These are phyloP conservation scores for Eutrema salsugineum DNA, from an alignment of 441 rosid genomes.

Conservation along the genomic window DNA sequence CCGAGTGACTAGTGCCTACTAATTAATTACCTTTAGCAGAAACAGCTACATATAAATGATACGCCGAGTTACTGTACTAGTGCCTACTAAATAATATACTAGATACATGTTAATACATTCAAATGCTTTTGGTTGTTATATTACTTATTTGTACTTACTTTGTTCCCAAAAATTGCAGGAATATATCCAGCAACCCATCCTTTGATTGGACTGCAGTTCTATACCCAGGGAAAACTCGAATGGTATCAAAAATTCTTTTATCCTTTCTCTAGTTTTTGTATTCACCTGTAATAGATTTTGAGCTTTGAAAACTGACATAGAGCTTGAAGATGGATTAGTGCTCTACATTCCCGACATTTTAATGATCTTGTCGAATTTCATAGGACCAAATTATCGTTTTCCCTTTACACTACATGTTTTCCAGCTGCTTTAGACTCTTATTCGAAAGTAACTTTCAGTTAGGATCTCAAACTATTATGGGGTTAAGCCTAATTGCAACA, in stretches of 20 bases:
- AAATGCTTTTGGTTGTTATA: neutral
- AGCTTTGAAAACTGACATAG: neutral
- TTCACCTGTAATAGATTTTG: neutral
- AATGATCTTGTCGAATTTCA: neutral
- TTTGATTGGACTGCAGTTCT: constrained; percentile 77
- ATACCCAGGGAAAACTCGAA: constrained; percentile 86
- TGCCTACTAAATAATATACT: neutral
- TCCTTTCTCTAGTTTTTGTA: neutral
- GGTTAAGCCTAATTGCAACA: neutral
- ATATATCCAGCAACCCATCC: constrained; percentile 79
- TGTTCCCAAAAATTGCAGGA: constrained; percentile 43
- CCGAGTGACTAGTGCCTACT: neutral
- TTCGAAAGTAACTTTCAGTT: neutral
- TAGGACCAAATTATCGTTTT: neutral
- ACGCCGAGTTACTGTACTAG: neutral
- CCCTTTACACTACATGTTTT: neutral
- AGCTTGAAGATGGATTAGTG: neutral
- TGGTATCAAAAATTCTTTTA: constrained; percentile 42
- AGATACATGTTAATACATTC: neutral
- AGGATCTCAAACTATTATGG: neutral
- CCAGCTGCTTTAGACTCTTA: neutral
- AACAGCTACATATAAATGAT: neutral
- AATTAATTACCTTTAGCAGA: neutral
- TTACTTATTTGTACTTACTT: neutral
- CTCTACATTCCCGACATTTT: neutral